phyloP scores from a whole-genome alignment of 1,139 yeast genomes.

The Nakaseomyces delphensis region DNA sequence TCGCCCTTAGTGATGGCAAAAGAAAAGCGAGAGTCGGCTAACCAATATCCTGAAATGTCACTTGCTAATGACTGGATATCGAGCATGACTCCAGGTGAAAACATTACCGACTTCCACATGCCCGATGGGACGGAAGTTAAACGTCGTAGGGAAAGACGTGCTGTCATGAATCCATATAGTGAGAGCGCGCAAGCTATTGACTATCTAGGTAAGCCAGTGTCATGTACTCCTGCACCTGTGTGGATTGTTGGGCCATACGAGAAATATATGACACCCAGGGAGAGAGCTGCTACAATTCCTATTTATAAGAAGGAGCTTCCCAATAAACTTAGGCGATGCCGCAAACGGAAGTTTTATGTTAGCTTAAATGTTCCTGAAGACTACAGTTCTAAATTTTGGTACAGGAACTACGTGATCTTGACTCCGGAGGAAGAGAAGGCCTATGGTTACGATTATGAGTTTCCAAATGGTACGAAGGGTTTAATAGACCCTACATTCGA shows the following conservation, averaged over 20 bases:
- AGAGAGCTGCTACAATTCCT: neutral
- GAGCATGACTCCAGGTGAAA: neutral
- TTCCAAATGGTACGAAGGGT: neutral
- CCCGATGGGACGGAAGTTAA: neutral
- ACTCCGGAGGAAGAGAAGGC: neutral
- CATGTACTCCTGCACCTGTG: neutral
- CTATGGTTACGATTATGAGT: neutral
- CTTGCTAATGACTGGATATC: neutral
- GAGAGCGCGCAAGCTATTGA: neutral
- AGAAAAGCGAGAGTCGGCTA: neutral
- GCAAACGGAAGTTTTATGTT: neutral
- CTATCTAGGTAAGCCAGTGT: neutral
- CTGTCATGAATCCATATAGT: neutral
- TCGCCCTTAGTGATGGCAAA: neutral
- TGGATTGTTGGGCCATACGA: conserved; percentile 3
- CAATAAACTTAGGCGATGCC: neutral
- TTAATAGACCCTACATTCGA: neutral
- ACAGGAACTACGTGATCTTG: neutral
- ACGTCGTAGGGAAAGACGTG: neutral
- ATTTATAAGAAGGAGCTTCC: conserved; percentile 5
- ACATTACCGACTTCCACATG: neutral
- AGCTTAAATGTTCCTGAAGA: neutral
- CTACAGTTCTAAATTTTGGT: neutral
- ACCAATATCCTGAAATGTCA: neutral
- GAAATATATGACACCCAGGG: neutral